Evolutionary conservation across 306 rosid genomes (phyloP), one percentile per base, ranked within the genome.

Genomic region (Prinsepia uniflora): DNA sequence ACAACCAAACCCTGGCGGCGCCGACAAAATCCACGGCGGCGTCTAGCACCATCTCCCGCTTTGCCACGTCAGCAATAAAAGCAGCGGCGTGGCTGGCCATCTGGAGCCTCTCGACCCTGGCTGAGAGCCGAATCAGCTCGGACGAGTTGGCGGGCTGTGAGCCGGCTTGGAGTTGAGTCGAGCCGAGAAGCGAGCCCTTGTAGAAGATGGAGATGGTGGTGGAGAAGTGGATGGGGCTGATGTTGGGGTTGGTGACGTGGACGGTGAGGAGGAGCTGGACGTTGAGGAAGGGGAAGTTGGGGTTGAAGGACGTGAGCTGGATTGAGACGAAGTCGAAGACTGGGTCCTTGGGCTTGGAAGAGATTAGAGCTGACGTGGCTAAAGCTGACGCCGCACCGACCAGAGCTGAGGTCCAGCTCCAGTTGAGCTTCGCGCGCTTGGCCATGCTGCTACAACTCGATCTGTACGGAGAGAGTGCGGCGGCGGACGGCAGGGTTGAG

Each of bases 221-320:
- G 76, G 92, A 82, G 88, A 86, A 92, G 24, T 83, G 80, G 70
- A 92, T 67, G 12, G 98, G 91, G 0, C 75, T 67, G 22, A 85
- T 72, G 91, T 92, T 92, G 30, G 98, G 98, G 81, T 92, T 92
- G 66, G 89, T 84, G 72, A 88, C 90, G 84, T 92, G 96, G 57
- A 88, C 93, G 75, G 87, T 88, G 66, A 90, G 89, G 67, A 80
- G 47, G 9, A 92, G 73, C 30, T 86, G 96, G 10, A 87, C 85
- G 81, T 90, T 93, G 8, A 90, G 70, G 58, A 81, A 59, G 0
- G 98, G 98, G 11, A 86, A 75, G 53, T 78, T 83, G 47, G 84
- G 71, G 66, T 88, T 90, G 43, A 92, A 78, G 17, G 96, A 81
- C n/a, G 96, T 85, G 81, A 92, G 79, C 71, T 79, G 76, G 30